phyloP scores from a whole-genome alignment of 2,329 filamentous ascomycete species.

The Colletotrichum spaethianum region DNA sequence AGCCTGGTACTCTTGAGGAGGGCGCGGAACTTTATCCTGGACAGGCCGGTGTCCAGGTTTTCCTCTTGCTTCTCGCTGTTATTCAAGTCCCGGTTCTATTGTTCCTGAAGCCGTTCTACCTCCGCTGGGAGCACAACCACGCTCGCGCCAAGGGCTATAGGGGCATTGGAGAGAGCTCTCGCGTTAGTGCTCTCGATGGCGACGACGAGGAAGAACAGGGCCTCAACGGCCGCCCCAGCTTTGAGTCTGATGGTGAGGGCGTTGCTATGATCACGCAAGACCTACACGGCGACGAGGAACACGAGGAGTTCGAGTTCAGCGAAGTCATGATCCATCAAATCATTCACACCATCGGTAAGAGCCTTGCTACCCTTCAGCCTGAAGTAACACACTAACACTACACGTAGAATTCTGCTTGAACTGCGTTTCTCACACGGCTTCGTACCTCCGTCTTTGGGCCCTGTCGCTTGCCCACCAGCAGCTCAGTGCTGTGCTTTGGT shows the following conservation, averaged over 20 bases:
- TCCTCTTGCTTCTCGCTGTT: constrained; percentile 86
- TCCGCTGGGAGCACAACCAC: constrained; percentile 93
- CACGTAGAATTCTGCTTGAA: constrained; percentile 93
- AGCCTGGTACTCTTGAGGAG: constrained; percentile 78
- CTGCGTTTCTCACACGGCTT: constrained; percentile 98
- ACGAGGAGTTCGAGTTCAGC: constrained; percentile 97
- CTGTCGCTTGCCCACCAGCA: constrained; percentile 98
- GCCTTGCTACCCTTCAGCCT: background rate
- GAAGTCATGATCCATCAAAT: constrained; percentile 99
- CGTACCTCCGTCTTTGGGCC: constrained; percentile 98
- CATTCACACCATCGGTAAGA: constrained; percentile 96
- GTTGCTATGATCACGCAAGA: constrained; percentile 92
- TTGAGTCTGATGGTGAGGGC: constrained; percentile 81
- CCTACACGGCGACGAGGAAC: constrained; percentile 80
- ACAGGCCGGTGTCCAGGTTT: constrained; percentile 81
- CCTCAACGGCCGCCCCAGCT: constrained; percentile 67
- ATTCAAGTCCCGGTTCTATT: constrained; percentile 90
- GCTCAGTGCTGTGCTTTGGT: constrained; percentile 95
- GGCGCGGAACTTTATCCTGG: constrained; percentile 80
- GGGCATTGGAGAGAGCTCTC: constrained; percentile 89
- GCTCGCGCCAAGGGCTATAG: constrained; percentile 91
- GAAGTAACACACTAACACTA: constrained; percentile 47
- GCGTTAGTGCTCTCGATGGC: constrained; percentile 90
- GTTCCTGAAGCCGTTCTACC: constrained; percentile 95
- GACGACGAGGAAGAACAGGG: constrained; percentile 84